phyloP scores from a whole-genome alignment of 176 grass and related monocot genomes.

The Avena eriantha region DNA sequence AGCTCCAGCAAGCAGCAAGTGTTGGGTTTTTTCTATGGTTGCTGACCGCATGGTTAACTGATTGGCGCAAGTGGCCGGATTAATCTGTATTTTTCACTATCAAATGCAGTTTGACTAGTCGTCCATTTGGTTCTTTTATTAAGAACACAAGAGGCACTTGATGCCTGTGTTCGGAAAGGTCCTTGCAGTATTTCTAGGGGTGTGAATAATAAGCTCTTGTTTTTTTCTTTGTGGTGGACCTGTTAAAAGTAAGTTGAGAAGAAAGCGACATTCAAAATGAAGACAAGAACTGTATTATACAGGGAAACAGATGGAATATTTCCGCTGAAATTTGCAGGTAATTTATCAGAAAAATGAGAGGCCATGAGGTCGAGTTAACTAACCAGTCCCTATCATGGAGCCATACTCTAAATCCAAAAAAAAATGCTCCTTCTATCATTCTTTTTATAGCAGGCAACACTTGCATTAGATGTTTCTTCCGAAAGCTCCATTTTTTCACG shows the following conservation, averaged over 20 bases:
- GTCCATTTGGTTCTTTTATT: conserved; percentile 10
- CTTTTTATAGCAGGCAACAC: not conserved
- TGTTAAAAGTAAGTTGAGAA: not conserved
- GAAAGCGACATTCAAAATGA: not conserved
- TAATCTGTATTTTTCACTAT: not conserved
- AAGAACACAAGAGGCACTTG: not conserved
- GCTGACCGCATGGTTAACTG: conserved; percentile 9
- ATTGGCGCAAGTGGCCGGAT: not conserved
- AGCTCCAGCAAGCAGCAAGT: conserved; percentile 26
- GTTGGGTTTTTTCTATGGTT: not conserved
- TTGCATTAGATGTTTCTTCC: not conserved
- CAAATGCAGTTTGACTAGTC: conserved; percentile 20
- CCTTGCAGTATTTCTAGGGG: not conserved
- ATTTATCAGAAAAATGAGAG: conserved; percentile 2
- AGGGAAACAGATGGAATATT: not conserved
- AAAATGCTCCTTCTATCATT: not conserved
- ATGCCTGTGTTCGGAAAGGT: not conserved
- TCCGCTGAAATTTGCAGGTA: not conserved
- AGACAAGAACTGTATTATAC: not conserved
- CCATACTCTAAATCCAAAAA: not conserved
- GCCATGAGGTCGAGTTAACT: not conserved
- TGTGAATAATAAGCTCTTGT: not conserved
- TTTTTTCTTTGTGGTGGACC: not conserved
- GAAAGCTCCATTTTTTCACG: not conserved
- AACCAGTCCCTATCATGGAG: not conserved